Conservation (phyloP, 192 early-diverging fungal species). For the Phlyctochytrium arcticum region DNA sequence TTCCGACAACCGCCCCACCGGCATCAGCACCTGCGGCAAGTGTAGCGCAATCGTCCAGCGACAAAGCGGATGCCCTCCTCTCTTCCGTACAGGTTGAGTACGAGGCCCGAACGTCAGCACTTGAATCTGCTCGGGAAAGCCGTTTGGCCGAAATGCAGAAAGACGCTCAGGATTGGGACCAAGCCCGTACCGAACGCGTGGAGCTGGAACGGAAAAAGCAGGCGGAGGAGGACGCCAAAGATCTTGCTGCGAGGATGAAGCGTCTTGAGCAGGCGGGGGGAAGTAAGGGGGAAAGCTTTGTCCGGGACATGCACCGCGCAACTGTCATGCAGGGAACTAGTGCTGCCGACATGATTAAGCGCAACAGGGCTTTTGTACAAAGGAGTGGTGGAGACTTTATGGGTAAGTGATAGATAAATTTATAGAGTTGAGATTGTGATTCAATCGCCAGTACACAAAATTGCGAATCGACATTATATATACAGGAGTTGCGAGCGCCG, state of each 20-base stretch:
- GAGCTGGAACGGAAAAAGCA: slow-evolving; percentile 19
- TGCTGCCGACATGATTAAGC: slow-evolving; percentile 36
- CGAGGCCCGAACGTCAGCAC: not conserved
- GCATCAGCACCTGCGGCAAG: not conserved
- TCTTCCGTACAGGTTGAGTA: not conserved
- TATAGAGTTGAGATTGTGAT: no score
- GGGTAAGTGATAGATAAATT: not conserved
- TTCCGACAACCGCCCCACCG: not conserved
- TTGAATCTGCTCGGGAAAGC: slow-evolving; percentile 21
- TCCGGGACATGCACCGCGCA: slow-evolving; percentile 20
- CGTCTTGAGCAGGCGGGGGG: slow-evolving; percentile 8
- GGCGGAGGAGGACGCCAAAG: slow-evolving; percentile 25
- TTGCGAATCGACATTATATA: no score
- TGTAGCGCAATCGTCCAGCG: not conserved
- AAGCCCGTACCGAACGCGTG: slow-evolving; percentile 19
- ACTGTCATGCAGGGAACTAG: slow-evolving; percentile 6
- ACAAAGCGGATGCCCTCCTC: not conserved
- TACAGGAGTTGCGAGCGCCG: no score
- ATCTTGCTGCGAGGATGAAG: slow-evolving; percentile 24
- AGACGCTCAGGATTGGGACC: slow-evolving; percentile 33
- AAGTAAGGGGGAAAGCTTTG: slow-evolving; percentile 23
- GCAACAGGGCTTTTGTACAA: slow-evolving; percentile 41
- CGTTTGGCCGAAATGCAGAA: slow-evolving; percentile 34
- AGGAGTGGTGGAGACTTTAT: slow-evolving; percentile 18
- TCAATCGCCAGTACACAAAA: no score